A percentile compares a stretch with the other conserved stretches of the same genome.
phyloP scores from a whole-genome alignment of 345 rosid genomes.

The Combretum micranthum region DNA sequence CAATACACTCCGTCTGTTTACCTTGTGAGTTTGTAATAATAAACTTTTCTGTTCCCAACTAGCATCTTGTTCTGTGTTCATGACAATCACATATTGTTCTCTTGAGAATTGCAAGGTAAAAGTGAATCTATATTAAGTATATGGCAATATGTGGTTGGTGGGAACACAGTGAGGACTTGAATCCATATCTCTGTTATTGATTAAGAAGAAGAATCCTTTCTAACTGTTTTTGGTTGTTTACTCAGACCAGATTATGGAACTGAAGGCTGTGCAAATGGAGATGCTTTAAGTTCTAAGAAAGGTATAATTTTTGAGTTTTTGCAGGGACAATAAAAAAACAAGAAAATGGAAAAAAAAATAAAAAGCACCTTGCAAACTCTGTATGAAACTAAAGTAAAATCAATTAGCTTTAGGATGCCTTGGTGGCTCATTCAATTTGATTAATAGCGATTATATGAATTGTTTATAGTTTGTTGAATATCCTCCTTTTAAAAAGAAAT shows the following conservation, averaged over 20 bases:
- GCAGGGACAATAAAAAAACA: not conserved
- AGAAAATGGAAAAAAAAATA: not conserved
- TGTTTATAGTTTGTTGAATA: too few relatives aligned
- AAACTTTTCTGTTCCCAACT: not conserved
- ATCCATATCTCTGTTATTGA: too few relatives aligned
- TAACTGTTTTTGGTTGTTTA: conserved; percentile 1
- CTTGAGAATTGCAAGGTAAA: not conserved
- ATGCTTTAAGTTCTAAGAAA: conserved; percentile 24
- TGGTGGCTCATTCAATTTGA: too few relatives aligned
- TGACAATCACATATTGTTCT: too few relatives aligned
- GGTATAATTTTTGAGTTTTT: conserved; percentile 18
- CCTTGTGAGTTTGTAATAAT: conserved; percentile 36
- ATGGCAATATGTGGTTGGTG: too few relatives aligned
- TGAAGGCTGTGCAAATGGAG: conserved; percentile 12
- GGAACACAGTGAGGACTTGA: too few relatives aligned
- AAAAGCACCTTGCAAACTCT: not conserved
- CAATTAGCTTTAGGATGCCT: not conserved
- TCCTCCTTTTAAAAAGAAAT: too few relatives aligned
- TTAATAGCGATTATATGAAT: too few relatives aligned
- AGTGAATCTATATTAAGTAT: too few relatives aligned
- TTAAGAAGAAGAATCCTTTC: not conserved
- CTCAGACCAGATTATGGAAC: conserved; percentile 45
- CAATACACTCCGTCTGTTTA: conserved; percentile 61
- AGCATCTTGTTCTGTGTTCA: not conserved
- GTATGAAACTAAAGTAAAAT: not conserved